A percentile compares a stretch with the other conserved stretches of the same genome.
Evolutionary conservation across 352 stramenopile genomes (phyloP).

Genomic region (Aphanomyces cochlioides): DNA sequence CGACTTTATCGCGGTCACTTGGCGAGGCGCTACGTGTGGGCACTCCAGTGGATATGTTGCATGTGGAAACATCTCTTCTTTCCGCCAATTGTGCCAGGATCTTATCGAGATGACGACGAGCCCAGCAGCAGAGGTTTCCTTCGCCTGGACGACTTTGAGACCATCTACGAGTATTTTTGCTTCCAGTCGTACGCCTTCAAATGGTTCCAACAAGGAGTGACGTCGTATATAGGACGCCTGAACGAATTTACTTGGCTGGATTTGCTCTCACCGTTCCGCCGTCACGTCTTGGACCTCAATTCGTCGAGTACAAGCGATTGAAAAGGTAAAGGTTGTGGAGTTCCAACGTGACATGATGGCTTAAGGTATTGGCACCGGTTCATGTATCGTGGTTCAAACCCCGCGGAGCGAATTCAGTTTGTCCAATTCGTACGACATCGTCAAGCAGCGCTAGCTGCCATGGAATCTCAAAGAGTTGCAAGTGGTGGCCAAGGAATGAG

Average conservation of each 20-base stretch:
- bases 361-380: slow-evolving; percentile 25
- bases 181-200: slow-evolving; percentile 15
- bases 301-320: slow-evolving; percentile 26
- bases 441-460: background rate
- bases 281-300: slow-evolving; percentile 15
- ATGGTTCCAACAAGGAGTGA: no score
- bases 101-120: background rate
- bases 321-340: background rate
- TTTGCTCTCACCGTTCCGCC: slow-evolving; percentile 22
- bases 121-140: background rate
- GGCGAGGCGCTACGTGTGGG: slow-evolving; percentile 19
- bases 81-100: background rate
- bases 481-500: background rate
- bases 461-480: background rate
- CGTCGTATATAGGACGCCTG: background rate
- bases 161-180: slow-evolving; percentile 22
- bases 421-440: slow-evolving; percentile 21
- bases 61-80: slow-evolving; percentile 24
- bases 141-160: slow-evolving; percentile 23
- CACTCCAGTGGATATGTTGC: slow-evolving; percentile 22
- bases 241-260: slow-evolving; percentile 18
- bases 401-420: slow-evolving; percentile 11
- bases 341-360: background rate
- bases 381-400: slow-evolving; percentile 1
- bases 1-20: slow-evolving; percentile 17